These are phyloP conservation scores for Ceratonia siliqua DNA, from an alignment of 306 rosid species.

Conservation along the genomic window DNA sequence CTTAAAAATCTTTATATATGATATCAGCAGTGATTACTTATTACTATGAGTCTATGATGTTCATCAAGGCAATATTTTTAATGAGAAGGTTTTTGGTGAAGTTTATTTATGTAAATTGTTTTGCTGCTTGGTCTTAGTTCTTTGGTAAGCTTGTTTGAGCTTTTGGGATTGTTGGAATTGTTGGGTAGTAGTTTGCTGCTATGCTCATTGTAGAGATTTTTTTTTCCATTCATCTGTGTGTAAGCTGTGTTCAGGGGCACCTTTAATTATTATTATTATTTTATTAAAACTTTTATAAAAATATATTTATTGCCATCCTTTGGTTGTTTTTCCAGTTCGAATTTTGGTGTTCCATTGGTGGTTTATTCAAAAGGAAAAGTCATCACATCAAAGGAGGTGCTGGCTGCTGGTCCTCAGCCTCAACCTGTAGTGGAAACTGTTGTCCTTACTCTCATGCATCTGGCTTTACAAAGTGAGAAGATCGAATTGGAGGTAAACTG, in stretches of 20 bases:
- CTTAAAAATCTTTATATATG: not conserved
- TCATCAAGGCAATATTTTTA: not conserved
- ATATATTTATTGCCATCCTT: conserved; percentile 3
- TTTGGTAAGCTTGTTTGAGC: not conserved
- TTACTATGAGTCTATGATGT: no score
- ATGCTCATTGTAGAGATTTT: not conserved
- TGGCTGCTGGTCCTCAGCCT: conserved; percentile 79
- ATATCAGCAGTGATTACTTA: not conserved
- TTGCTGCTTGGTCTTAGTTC: not conserved
- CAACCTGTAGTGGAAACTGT: conserved; percentile 71
- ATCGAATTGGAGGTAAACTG: conserved; percentile 72
- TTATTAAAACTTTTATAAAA: not conserved
- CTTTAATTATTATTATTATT: not conserved
- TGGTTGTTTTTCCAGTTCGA: conserved; percentile 55
- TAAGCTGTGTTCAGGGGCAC: conserved; percentile 15
- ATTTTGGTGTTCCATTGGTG: conserved; percentile 80
- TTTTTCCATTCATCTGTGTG: not conserved
- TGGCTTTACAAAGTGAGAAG: conserved; percentile 82
- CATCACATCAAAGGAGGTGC: conserved; percentile 70
- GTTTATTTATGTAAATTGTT: conserved; percentile 7
- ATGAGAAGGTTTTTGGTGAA: not conserved
- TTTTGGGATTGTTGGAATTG: not conserved
- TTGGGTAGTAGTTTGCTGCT: conserved; percentile 6
- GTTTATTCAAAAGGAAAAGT: conserved; percentile 59
- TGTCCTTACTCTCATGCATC: conserved; percentile 79